phyloP scores from a whole-genome alignment of 176 grass and related monocot species.

The Puya raimondii region DNA sequence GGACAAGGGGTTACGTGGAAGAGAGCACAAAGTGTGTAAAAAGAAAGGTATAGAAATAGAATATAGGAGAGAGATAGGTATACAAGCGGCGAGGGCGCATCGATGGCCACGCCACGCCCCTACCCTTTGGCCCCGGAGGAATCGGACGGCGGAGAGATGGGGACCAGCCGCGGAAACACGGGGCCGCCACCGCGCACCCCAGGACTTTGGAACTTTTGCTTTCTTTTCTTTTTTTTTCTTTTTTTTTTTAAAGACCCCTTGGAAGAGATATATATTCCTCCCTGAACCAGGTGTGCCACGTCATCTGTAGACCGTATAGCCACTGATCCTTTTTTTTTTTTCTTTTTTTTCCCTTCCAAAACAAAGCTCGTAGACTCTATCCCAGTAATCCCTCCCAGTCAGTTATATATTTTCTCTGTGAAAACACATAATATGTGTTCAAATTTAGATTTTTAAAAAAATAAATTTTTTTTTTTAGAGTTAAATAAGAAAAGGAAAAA shows the following conservation, averaged over 20 bases:
- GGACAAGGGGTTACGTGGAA: background rate
- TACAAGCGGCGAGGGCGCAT: background rate
- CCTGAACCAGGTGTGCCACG: no score
- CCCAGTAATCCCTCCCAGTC: no score
- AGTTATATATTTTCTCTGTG: no score
- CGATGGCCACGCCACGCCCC: background rate
- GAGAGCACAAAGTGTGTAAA: background rate
- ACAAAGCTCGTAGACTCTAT: no score
- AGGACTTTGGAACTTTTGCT: conserved; percentile 48
- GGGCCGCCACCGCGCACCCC: conserved; percentile 68
- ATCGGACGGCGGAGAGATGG: background rate
- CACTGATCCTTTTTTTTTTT: background rate
- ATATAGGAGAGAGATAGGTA: background rate
- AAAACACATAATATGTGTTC: no score
- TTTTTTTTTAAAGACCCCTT: no score
- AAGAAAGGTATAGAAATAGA: background rate
- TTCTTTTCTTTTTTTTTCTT: background rate
- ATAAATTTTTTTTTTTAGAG: no score
- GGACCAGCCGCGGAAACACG: conserved; percentile 89
- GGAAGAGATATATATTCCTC: no score
- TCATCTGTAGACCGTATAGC: background rate
- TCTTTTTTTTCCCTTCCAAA: no score
- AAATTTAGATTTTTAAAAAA: no score
- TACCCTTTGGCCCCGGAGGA: no score
- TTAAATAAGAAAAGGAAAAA: no score